Conservation (phyloP, 176 grass and related monocot species). For the Ensete ventricosum region DNA sequence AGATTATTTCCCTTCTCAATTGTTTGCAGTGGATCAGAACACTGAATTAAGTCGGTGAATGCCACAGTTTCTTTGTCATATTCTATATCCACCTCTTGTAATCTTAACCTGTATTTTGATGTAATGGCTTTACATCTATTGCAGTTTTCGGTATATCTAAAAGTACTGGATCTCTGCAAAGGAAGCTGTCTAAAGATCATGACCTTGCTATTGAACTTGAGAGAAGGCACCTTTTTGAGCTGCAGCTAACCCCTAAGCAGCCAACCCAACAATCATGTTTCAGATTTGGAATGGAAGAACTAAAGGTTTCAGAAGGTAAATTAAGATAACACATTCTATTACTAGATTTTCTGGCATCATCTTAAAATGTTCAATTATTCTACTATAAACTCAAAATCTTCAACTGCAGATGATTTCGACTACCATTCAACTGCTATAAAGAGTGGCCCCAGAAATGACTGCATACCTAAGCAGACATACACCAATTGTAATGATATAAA, state of each 20-base stretch:
- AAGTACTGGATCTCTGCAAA: neutral
- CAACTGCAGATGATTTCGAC: slow-evolving; percentile 1
- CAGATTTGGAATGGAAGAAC: neutral
- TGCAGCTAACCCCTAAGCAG: neutral
- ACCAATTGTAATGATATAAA: slow-evolving; percentile 2
- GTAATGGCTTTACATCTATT: neutral
- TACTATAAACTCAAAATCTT: neutral
- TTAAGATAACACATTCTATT: neutral
- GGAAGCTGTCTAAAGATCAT: slow-evolving; percentile 2
- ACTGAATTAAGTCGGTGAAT: neutral
- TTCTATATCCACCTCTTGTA: neutral
- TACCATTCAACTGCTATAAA: neutral
- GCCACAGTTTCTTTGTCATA: neutral
- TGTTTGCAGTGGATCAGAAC: slow-evolving; percentile 1
- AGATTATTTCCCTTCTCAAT: slow-evolving; percentile 2
- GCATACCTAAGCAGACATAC: neutral
- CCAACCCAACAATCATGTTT: neutral
- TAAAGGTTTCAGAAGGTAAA: neutral
- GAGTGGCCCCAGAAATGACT: neutral
- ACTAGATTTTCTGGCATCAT: too few relatives aligned
- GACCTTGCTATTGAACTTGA: slow-evolving; percentile 6
- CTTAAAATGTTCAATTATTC: neutral
- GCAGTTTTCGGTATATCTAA: neutral
- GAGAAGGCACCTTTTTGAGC: slow-evolving; percentile 7
- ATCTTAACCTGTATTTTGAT: neutral